Base-by-base conservation (phyloP, 768 basidiomycete genomes). In the Lactarius tabidus region DNA sequence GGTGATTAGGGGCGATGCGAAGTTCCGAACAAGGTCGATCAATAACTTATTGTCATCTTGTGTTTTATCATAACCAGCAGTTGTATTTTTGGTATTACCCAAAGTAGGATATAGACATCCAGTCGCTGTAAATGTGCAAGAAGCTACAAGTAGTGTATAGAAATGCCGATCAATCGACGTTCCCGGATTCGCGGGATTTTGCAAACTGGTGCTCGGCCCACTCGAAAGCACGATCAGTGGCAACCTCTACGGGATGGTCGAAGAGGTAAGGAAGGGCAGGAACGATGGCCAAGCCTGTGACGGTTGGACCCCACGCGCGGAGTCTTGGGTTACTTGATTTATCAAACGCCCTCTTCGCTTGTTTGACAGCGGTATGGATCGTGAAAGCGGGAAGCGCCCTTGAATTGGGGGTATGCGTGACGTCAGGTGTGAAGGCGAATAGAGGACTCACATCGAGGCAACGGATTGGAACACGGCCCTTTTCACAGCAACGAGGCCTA, bases 361-460 rank as follows among this genome's bases (percentile, higher is more conserved):
- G 87, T 33, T 82, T 84, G 54, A 93, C 91, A 6, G 88, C 84
- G 1, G 89, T 89, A 73, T 94, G 91, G 61, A 94, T 93, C 1
- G 91, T 94, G 63, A 94, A 81, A 0, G 91, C 91, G 2, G 91
- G 90, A 23, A 92, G 81, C 6, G 86, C 90, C 90, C 90, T 91
- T 66, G 36, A 39, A 38, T 29, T 31, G 28, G 18, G 36, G 5
- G 23, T 18, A 38, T 20, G 41, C 28, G 53, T 60, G 55, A 64
- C 10, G 39, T 26, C 48, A 45, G 39, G 62, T 62, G 48, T 29
- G 33, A 55, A 56, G 45, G 66, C 8, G n/a, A 15, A 33, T 60
- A 6, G 53, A 62, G 63, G 55, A 77, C 85, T 56, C 73, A 89
- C 90, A 93, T 91, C 45, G 89, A 91, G 12, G 91, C 90, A 33